These are phyloP conservation scores for Cordyceps cicadae DNA, from an alignment of 2,329 filamentous ascomycete species.

Conservation along the genomic window DNA sequence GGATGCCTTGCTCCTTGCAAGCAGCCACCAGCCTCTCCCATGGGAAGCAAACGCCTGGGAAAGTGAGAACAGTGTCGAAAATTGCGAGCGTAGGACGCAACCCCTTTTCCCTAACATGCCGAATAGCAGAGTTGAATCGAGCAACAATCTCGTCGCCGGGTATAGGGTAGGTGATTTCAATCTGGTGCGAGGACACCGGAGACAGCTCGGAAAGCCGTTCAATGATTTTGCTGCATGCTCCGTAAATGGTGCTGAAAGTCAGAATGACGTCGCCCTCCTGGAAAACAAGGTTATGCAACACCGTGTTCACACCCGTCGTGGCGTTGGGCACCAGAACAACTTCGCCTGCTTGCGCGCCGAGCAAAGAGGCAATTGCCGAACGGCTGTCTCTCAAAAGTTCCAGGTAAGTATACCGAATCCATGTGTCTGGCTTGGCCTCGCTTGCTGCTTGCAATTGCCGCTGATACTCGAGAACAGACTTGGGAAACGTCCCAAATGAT, in stretches of 20 bases:
- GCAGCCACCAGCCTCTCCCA: slow-evolving; percentile 53
- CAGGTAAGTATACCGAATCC: slow-evolving; percentile 54
- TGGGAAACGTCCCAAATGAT: slow-evolving; percentile 61
- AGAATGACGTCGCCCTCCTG: slow-evolving; percentile 54
- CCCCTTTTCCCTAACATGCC: slow-evolving; percentile 38
- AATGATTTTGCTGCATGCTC: slow-evolving; percentile 57
- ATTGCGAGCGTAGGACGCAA: slow-evolving; percentile 53
- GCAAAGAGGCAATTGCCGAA: slow-evolving; percentile 46
- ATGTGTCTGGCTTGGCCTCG: slow-evolving; percentile 57
- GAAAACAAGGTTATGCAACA: slow-evolving; percentile 58
- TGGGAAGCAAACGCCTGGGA: slow-evolving; percentile 61
- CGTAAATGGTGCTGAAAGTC: slow-evolving; percentile 61
- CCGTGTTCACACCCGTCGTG: slow-evolving; percentile 58
- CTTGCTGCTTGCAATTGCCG: slow-evolving; percentile 44
- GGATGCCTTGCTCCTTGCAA: slow-evolving; percentile 50
- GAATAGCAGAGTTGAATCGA: slow-evolving; percentile 23
- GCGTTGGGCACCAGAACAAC: slow-evolving; percentile 65
- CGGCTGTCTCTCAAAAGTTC: slow-evolving; percentile 48
- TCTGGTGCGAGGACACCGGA: slow-evolving; percentile 29
- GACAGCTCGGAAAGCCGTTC: slow-evolving; percentile 52
- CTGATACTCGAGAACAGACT: slow-evolving; percentile 42
- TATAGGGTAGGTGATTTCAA: slow-evolving; percentile 51
- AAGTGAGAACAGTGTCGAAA: slow-evolving; percentile 62
- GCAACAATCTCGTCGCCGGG: slow-evolving; percentile 49
- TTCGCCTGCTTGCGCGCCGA: slow-evolving; percentile 51